A percentile compares a stretch with the other conserved stretches of the same genome.
Conservation (phyloP, 257 asterid species). For the Forsythia suspensa region DNA sequence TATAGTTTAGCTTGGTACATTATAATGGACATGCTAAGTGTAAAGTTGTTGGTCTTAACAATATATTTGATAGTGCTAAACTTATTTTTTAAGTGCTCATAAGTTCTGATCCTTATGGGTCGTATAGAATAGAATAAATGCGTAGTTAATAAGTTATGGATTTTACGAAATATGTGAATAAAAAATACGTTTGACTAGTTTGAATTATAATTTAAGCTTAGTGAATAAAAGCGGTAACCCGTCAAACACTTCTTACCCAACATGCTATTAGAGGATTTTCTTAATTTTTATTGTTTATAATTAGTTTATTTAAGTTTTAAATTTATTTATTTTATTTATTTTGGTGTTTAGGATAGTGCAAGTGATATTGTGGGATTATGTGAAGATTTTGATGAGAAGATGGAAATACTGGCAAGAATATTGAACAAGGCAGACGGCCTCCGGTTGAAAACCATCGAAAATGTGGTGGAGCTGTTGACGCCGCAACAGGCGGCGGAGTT, state of each 20-base stretch:
- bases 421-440: conserved; percentile 64
- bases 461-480: conserved; percentile 61
- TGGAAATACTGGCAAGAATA: conserved; percentile 47
- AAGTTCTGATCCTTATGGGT: too few species aligned
- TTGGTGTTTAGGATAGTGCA: conserved; percentile 50
- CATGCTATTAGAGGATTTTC: too few species aligned
- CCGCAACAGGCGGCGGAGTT: conserved; percentile 76
- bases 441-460: conserved; percentile 55
- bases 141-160: too few species aligned
- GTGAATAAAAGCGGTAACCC: too few species aligned
- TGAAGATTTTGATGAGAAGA: conserved; percentile 32
- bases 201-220: too few species aligned
- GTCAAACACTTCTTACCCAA: too few species aligned
- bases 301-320: neutral
- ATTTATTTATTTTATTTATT: neutral
- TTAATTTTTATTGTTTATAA: neutral
- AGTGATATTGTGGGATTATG: conserved; percentile 38
- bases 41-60: too few species aligned
- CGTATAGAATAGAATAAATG: too few species aligned
- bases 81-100: too few species aligned
- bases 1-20: neutral
- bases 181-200: too few species aligned
- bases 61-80: too few species aligned
- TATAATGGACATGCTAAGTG: neutral
- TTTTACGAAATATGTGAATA: too few species aligned